Base-by-base conservation (phyloP, 2,329 filamentous ascomycete genomes). In the Phialocephala subalpina region DNA sequence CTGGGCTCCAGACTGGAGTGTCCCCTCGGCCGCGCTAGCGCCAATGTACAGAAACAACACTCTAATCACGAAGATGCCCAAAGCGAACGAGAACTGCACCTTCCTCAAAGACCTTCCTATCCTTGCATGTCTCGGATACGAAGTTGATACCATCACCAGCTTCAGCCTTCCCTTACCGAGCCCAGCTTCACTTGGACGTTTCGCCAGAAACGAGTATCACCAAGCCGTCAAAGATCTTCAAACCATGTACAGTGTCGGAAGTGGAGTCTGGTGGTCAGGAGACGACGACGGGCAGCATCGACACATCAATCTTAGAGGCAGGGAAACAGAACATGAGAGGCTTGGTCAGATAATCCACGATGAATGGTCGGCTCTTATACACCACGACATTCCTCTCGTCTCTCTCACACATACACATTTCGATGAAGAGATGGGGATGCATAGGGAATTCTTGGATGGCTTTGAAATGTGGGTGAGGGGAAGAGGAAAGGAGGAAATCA, bases 241-340 rank as follows among this genome's bases (percentile, higher is more conserved):
- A 7, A 14, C 22, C 29, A 1, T 53, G 3, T 53, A 53, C 12
- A 14, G 14, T 29, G 7, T 6, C 2, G 49, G 49, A 33, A 16
- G 25, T 11, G 49, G 49, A 33, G 53, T 57, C 9, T 63, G 60
- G 60, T 63, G 52, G 53, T 63, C 60, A 2, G 60, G 60, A 9
- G 53, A 63, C 22, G 60, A 63, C 16, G 18, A 58, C 5, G 60
- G 60, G 5, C 36, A 38, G 22, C 33, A 63, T 38, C 20, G 40
- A 18, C 52, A 63, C 18, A 36, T 63, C n/a, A 25, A 58, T n/a
- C 22, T 63, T 3, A 18, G 36, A 22, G 53, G 38, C 33, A 57
- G 29, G 8, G 60, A 63, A 38, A 38, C 22, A 47, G 8, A 35
- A 38, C 60, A 63, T n/a, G 38, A 63, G 12, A n/a, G 27, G 7